Conservation (phyloP, 371 early-diverging fungal genomes). For the Mucor plumbeus region DNA sequence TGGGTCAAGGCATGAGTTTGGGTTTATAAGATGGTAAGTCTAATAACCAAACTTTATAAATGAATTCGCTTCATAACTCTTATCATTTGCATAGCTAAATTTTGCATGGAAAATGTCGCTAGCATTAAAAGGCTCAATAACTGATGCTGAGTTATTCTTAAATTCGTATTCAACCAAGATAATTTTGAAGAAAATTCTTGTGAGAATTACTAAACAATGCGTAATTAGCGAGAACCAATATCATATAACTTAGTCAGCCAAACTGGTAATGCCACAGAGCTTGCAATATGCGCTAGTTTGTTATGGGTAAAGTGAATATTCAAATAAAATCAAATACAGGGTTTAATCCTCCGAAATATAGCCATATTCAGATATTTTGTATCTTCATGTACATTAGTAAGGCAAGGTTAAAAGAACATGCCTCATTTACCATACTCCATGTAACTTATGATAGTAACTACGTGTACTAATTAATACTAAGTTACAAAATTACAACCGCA, state of each 20-base stretch:
- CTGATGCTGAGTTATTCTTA: conserved; percentile 31
- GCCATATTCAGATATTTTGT: not conserved
- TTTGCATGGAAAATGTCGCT: conserved; percentile 46
- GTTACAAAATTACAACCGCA: not conserved
- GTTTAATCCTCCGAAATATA: not conserved
- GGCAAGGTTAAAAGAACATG: not conserved
- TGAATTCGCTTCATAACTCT: not conserved
- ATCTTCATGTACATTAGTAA: not conserved
- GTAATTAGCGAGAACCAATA: conserved; percentile 15
- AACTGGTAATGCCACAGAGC: conserved; percentile 9
- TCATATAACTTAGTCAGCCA: conserved; percentile 4
- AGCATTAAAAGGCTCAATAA: conserved; percentile 25
- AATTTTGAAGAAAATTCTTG: not conserved
- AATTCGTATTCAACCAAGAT: conserved; percentile 27
- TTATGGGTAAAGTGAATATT: not conserved
- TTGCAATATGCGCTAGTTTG: conserved; percentile 1
- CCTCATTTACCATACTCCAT: not conserved
- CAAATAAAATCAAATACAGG: not conserved
- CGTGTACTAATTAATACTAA: too few species aligned
- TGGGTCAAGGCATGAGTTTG: conserved; percentile 43
- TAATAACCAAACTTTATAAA: too few species aligned
- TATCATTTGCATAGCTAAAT: conserved; percentile 27
- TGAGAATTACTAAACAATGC: not conserved
- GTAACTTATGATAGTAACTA: not conserved
- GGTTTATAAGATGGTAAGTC: conserved; percentile 43